Percentiles rank a stretch among this genome's conserved stretches.
These are phyloP conservation scores for Claviceps purpurea DNA, from an alignment of 2,329 filamentous ascomycete genomes.

Conservation along the genomic window DNA sequence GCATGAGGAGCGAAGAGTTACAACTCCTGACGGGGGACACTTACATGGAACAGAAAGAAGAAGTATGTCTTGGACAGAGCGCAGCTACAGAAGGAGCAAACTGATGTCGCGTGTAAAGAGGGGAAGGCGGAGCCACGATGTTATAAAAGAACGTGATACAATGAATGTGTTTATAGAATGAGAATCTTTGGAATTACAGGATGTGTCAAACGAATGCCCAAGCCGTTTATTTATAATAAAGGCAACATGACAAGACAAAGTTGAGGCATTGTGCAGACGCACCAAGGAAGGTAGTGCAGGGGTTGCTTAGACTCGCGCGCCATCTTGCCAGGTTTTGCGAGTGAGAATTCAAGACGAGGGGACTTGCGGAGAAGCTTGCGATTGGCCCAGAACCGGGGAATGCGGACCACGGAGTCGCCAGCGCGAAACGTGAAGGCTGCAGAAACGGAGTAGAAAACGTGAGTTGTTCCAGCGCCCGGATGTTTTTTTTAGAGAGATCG, in stretches of 20 bases:
- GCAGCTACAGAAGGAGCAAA: not conserved
- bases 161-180: too few relatives aligned
- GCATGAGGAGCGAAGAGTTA: not conserved
- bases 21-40: not conserved
- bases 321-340: not conserved
- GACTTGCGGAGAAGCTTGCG: constrained; percentile 5
- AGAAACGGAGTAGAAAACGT: not conserved
- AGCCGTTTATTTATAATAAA: too few relatives aligned
- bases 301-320: constrained; percentile 2
- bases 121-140: not conserved
- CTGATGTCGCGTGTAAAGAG: not conserved
- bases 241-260: too few relatives aligned
- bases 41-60: not conserved
- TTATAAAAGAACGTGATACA: not conserved
- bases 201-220: too few relatives aligned
- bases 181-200: fast-evolving
- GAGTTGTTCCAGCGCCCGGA: too few relatives aligned
- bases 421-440: not conserved
- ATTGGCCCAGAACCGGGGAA: constrained; percentile 1
- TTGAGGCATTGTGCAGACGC: not conserved
- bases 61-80: not conserved
- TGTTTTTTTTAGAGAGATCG: too few relatives aligned
- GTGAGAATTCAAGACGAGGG: not conserved
- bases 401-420: not conserved
- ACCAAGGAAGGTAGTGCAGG: not conserved